Evolutionary conservation across 345 rosid species (phyloP).

Genomic region (Populus davidiana): DNA sequence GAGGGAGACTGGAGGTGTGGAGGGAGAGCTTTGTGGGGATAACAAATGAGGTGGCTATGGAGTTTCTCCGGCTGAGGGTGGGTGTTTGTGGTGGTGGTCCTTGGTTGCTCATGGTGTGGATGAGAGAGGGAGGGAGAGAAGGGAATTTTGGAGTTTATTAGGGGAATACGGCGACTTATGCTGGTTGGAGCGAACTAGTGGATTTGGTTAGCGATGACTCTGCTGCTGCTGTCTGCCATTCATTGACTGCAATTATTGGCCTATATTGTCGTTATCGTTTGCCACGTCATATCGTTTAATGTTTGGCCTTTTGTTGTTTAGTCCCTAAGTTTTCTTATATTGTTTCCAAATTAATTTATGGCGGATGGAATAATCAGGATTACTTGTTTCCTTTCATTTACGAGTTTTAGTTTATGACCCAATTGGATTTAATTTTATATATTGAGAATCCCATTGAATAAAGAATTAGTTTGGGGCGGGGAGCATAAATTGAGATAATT

Average conservation of each 20-base stretch:
- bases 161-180: background rate
- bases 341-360: too few relatives aligned
- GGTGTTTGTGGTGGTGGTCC: background rate
- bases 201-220: background rate
- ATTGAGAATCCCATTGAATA: too few relatives aligned
- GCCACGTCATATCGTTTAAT: background rate
- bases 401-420: too few relatives aligned
- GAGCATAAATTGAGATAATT: too few relatives aligned
- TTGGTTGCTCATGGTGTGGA: background rate
- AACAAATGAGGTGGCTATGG: conserved; percentile 28
- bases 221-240: background rate
- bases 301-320: background rate
- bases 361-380: background rate
- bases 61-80: conserved; percentile 49
- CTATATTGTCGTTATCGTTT: background rate
- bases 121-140: background rate
- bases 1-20: conserved; percentile 31
- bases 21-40: conserved; percentile 19
- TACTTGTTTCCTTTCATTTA: background rate
- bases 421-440: too few relatives aligned
- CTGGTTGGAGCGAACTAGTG: background rate
- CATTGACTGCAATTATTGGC: background rate
- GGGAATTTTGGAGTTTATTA: background rate
- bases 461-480: too few relatives aligned
- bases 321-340: background rate